These are phyloP conservation scores for Coprinopsis cinerea DNA, from an alignment of 768 basidiomycete genomes.

Conservation along the genomic window DNA sequence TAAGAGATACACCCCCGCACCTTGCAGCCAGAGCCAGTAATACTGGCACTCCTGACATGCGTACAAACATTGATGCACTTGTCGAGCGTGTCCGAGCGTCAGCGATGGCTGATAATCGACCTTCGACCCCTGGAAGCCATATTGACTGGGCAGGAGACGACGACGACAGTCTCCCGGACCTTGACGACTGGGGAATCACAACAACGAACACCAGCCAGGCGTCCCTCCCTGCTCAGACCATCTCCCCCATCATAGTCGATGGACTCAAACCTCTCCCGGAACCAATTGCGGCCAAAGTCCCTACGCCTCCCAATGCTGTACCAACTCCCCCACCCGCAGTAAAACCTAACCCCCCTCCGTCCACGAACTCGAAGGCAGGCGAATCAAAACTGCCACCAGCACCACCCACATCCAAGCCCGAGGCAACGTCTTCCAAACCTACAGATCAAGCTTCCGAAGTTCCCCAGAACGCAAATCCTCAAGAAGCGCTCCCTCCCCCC, in stretches of 20 bases:
- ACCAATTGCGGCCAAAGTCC: conserved; percentile 11
- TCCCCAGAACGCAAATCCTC: background rate
- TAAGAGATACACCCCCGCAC: conserved; percentile 60
- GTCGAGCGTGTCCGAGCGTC: conserved; percentile 72
- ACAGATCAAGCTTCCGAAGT: background rate
- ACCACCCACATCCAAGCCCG: no score
- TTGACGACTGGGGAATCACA: conserved; percentile 80
- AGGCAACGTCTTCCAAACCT: background rate
- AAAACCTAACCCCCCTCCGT: background rate
- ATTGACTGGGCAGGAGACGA: conserved; percentile 91
- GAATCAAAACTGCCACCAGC: no score
- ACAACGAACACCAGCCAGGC: conserved; percentile 25
- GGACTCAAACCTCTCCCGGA: conserved; percentile 57
- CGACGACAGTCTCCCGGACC: conserved; percentile 74
- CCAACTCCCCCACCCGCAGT: conserved; percentile 5
- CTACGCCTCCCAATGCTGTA: conserved; percentile 6
- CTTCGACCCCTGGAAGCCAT: conserved; percentile 69
- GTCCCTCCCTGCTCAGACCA: conserved; percentile 33
- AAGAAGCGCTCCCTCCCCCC: conserved; percentile 31
- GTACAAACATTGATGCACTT: conserved; percentile 65
- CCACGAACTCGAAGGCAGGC: no score
- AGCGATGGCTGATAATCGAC: conserved; percentile 63
- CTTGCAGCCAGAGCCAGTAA: conserved; percentile 21
- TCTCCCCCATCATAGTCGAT: conserved; percentile 66
- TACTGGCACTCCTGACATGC: conserved; percentile 36